Percentiles rank a stretch among this genome's conserved stretches.
Conservation (phyloP, 257 asterid species). For the Forsythia suspensa region DNA sequence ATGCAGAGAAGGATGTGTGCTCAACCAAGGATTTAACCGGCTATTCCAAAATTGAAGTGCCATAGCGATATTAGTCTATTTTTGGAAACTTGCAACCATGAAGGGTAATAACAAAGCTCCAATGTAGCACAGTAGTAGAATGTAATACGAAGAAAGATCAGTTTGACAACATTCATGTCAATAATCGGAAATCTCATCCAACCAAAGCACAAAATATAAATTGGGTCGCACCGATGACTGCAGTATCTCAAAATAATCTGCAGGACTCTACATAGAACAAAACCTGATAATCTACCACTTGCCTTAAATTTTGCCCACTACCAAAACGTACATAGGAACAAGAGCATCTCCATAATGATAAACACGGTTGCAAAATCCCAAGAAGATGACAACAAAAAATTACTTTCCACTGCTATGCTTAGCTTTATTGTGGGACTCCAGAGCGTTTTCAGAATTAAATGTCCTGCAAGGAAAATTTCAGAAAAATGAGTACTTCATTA, state of each 20-base stretch:
- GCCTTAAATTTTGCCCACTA: not conserved
- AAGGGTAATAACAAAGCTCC: no score
- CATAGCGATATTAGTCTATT: no score
- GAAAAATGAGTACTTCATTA: not conserved
- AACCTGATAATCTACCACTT: slow-evolving; percentile 8
- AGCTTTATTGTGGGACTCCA: slow-evolving; percentile 68
- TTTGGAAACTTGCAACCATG: no score
- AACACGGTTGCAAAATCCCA: not conserved
- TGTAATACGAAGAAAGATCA: not conserved
- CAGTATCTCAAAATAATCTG: not conserved
- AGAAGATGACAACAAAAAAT: not conserved
- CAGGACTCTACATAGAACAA: not conserved
- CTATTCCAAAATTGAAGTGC: no score
- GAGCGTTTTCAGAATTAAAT: slow-evolving; percentile 51
- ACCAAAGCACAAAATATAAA: not conserved
- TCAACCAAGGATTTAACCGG: no score
- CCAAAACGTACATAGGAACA: not conserved
- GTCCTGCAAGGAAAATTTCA: slow-evolving; percentile 34
- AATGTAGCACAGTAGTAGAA: no score
- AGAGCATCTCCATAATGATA: not conserved
- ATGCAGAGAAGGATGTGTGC: no score
- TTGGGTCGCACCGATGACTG: not conserved
- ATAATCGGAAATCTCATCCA: not conserved
- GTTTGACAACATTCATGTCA: not conserved
- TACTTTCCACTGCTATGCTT: slow-evolving; percentile 62